Base-by-base conservation (phyloP, 768 basidiomycete genomes). In the Mycena leptocephala region DNA sequence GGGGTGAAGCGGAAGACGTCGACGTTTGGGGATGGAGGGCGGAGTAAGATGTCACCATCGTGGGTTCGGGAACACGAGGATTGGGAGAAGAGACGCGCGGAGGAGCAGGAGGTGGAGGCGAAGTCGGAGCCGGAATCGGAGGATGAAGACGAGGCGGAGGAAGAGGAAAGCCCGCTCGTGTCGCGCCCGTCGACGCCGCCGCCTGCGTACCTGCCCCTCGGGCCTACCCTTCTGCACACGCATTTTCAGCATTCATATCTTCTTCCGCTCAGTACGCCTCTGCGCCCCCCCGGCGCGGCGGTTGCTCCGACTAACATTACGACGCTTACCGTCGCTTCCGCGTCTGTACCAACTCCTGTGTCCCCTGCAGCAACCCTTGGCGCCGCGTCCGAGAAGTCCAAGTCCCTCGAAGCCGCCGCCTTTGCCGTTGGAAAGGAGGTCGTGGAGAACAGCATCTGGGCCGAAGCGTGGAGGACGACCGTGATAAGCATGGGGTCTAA, bases 361-460 rank as follows among this genome's bases (percentile, higher is more conserved):
- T 96, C 95, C 0, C 96, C 96, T 24, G 95, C 94, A 5, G 93
- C 94, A 1, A 87, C 88, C 0, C 84, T 95, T 37, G 93, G 93
- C 5, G 89, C 90, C 1, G 86, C 91, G 1, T 90, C 90, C 5
- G 95, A 95, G 81, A 92, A 92, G 75, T 89, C 91, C 4, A 93
- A 91, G 80, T 90, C 91, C 1, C 85, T 96, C 28, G 95, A 95
- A 81, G 90, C 91, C 0, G 91, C 92, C 2, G 95, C 92, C 5
- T 88, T 87, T 61, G 89, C 90, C 51, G 82, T 96, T 32, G 92
- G 92, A 6, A 86, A 84, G 37, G 95, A 97, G 81, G 89, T 91
- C 4, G 93, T 96, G 16, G 94, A 96, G 83, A 96, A 95, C 78
- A 83, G 87, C 0, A 79, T 90, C 22, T 95, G 95, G 92, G 90